These are phyloP conservation scores for Syzygium oleosum DNA, from an alignment of 345 rosid genomes.

Conservation along the genomic window DNA sequence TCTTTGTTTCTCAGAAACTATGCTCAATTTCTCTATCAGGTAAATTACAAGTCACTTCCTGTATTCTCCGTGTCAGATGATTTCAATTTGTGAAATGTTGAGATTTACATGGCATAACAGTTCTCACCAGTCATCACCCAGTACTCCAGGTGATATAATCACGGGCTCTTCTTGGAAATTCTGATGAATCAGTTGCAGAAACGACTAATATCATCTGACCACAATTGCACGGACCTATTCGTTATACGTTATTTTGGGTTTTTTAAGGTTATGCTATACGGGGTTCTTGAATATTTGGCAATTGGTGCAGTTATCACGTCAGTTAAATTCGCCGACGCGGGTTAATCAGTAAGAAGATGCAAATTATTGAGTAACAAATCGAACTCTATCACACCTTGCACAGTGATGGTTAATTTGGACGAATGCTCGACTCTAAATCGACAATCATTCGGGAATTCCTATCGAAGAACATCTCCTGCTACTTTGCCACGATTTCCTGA, in stretches of 20 bases:
- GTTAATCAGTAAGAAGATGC: not conserved
- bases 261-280: not conserved
- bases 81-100: not conserved
- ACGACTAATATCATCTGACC: not conserved
- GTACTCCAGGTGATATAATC: not conserved
- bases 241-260: not conserved
- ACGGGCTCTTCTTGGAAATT: not conserved
- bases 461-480: not conserved
- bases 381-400: not conserved
- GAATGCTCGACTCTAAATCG: not conserved
- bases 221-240: not conserved
- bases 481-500: not conserved
- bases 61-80: not conserved
- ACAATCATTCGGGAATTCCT: not conserved
- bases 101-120: not conserved
- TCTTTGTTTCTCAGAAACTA: constrained; percentile 47
- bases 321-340: accelerated
- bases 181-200: not conserved
- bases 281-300: not conserved
- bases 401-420: not conserved
- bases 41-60: not conserved
- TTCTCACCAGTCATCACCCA: not conserved
- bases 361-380: not conserved
- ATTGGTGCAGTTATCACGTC: not conserved
- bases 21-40: constrained; percentile 53